Percentiles rank a stretch among this genome's conserved stretches.
Conservation (phyloP, 768 basidiomycete genomes). For the Termitomyces sp. region DNA sequence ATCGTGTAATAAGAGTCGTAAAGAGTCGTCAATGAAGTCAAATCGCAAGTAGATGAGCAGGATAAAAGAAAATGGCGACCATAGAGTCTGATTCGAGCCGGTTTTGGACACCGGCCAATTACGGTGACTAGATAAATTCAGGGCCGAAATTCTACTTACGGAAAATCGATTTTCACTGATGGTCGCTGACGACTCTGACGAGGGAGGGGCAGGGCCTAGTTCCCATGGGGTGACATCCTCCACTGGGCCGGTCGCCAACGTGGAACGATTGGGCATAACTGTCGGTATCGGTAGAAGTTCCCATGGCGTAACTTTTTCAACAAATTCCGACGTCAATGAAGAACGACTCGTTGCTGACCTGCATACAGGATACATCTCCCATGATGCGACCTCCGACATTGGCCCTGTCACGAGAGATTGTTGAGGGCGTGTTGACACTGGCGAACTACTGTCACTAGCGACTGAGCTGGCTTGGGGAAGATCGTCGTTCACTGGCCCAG, state of each 20-base stretch:
- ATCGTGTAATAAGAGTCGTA: slow-evolving; percentile 13
- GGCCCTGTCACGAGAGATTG: slow-evolving; percentile 19
- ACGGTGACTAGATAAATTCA: slow-evolving; percentile 13
- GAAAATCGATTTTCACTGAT: slow-evolving; percentile 17
- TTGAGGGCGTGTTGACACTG: slow-evolving; percentile 13
- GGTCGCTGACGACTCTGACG: slow-evolving; percentile 2
- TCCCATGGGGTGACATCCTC: slow-evolving; percentile 33
- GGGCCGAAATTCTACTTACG: slow-evolving; percentile 18
- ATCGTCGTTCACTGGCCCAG: slow-evolving; percentile 16
- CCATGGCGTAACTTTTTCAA: slow-evolving; percentile 31
- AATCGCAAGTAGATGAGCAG: not conserved
- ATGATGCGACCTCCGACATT: slow-evolving; percentile 27
- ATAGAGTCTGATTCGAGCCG: slow-evolving; percentile 6
- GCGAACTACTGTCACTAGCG: slow-evolving; percentile 10
- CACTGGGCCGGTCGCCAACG: slow-evolving; percentile 24
- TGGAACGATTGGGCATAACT: slow-evolving; percentile 18
- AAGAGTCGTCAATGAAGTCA: slow-evolving; percentile 3
- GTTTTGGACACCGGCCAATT: slow-evolving; percentile 11
- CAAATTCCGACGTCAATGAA: slow-evolving; percentile 21
- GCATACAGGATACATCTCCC: slow-evolving; percentile 25
- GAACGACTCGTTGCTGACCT: slow-evolving; percentile 18
- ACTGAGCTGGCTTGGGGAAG: slow-evolving; percentile 1
- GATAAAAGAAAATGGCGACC: slow-evolving; percentile 6
- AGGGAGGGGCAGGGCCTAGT: slow-evolving; percentile 20
- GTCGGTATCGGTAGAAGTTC: slow-evolving; percentile 27